A percentile compares a stretch with the other conserved stretches of the same genome.
These are phyloP conservation scores for Tetragonia tetragonoides DNA, from an alignment of 148 eudicot genomes.

Conservation along the genomic window DNA sequence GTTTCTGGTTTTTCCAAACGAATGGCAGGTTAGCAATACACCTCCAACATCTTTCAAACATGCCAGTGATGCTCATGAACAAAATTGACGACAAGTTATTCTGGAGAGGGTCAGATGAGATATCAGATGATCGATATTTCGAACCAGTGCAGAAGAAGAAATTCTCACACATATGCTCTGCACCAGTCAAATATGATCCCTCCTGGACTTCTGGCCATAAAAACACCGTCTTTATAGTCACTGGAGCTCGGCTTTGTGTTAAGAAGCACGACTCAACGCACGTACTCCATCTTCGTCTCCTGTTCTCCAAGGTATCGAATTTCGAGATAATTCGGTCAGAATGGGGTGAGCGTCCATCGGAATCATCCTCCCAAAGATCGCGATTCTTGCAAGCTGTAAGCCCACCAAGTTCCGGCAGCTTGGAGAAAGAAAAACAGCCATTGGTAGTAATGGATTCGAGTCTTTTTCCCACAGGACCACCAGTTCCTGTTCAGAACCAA, in stretches of 20 bases:
- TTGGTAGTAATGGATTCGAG: slow-evolving; percentile 66
- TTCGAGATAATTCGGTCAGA: slow-evolving; percentile 44
- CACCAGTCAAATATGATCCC: slow-evolving; percentile 56
- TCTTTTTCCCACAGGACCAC: slow-evolving; percentile 69
- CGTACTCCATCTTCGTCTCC: slow-evolving; percentile 64
- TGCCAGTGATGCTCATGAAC: slow-evolving; percentile 54
- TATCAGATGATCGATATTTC: slow-evolving; percentile 39
- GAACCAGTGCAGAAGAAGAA: slow-evolving; percentile 70
- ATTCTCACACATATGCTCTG: slow-evolving; percentile 63
- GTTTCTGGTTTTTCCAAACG: background rate
- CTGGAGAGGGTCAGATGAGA: slow-evolving; percentile 71
- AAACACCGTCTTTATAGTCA: slow-evolving; percentile 54
- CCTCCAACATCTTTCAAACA: slow-evolving; percentile 59
- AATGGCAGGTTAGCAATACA: slow-evolving; percentile 70
- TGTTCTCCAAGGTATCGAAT: slow-evolving; percentile 44
- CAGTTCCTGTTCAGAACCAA: slow-evolving; percentile 51
- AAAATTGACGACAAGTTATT: slow-evolving; percentile 30
- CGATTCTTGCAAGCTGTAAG: slow-evolving; percentile 42
- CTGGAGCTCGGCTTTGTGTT: slow-evolving; percentile 69
- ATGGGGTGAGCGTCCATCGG: slow-evolving; percentile 50
- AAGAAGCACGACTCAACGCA: slow-evolving; percentile 47
- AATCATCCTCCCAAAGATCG: slow-evolving; percentile 39
- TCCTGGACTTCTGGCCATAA: slow-evolving; percentile 32
- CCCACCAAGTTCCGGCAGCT: slow-evolving; percentile 37
- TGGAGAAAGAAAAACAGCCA: slow-evolving; percentile 39